A percentile compares a stretch with the other conserved stretches of the same genome.
These are phyloP conservation scores for Bremia lactucae DNA, from an alignment of 352 stramenopile species.

Conservation along the genomic window DNA sequence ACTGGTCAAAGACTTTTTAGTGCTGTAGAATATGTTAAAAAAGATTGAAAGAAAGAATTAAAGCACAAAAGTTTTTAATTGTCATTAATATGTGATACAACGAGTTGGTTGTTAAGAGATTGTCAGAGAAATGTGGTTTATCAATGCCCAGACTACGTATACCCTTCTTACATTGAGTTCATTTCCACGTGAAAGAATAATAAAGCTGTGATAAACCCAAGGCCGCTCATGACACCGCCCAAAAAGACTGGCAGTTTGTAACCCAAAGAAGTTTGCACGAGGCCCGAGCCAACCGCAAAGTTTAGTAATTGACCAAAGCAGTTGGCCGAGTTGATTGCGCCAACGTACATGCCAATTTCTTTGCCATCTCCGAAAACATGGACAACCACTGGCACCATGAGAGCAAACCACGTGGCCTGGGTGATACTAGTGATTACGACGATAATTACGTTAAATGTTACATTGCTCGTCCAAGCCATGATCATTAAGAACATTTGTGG, in stretches of 20 bases:
- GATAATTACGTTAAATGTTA: constrained; percentile 28
- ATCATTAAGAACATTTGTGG: constrained; percentile 42
- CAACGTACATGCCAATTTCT: constrained; percentile 52
- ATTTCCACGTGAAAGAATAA: constrained; percentile 56
- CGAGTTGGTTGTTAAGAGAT: no score
- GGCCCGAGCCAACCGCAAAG: constrained; percentile 34
- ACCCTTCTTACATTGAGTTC: constrained; percentile 47
- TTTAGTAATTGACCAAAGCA: constrained; percentile 60
- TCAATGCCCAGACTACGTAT: no score
- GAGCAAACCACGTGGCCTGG: constrained; percentile 33
- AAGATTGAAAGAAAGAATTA: no score
- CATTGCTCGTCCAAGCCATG: constrained; percentile 33
- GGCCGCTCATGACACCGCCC: constrained; percentile 39
- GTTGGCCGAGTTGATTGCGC: constrained; percentile 59
- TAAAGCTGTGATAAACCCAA: constrained; percentile 41
- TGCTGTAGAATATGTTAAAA: no score
- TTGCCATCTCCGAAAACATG: constrained; percentile 37
- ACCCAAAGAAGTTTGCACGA: constrained; percentile 47
- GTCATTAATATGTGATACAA: no score
- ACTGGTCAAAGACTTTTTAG: no score
- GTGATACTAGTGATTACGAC: constrained; percentile 39
- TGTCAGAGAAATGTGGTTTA: no score
- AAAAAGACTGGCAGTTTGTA: constrained; percentile 56
- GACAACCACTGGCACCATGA: constrained; percentile 50
- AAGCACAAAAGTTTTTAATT: no score